Conservation (phyloP, 176 grass and related monocot species). For the Cenchrus americanus region DNA sequence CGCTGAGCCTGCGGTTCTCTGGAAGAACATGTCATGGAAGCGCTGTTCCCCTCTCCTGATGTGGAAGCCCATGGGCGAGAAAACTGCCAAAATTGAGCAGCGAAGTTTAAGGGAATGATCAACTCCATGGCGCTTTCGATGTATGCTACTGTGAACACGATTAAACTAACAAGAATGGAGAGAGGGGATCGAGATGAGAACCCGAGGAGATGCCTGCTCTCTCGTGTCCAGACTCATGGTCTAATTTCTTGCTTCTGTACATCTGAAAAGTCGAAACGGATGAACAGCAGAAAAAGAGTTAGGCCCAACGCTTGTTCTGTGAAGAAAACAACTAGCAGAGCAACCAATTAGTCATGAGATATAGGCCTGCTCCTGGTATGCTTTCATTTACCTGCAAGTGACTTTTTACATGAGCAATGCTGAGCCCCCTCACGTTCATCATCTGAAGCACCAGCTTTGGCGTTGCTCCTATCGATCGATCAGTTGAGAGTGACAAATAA, state of each 20-base stretch:
- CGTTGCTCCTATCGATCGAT: constrained; percentile 71
- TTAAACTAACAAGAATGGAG: background rate
- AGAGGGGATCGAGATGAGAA: constrained; percentile 28
- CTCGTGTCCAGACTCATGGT: constrained; percentile 70
- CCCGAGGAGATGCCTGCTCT: constrained; percentile 59
- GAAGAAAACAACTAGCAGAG: constrained; percentile 34
- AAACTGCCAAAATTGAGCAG: constrained; percentile 51
- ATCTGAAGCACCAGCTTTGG: constrained; percentile 99
- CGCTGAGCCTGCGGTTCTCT: constrained; percentile 45
- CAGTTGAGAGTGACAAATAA: background rate
- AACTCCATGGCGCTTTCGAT: constrained; percentile 27
- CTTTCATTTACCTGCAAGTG: constrained; percentile 98
- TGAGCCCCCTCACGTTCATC: constrained; percentile 99
- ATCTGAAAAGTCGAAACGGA: constrained; percentile 66
- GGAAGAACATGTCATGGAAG: constrained; percentile 79
- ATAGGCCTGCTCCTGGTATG: constrained; percentile 36
- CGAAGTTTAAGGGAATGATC: constrained; percentile 21
- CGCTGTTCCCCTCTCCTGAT: constrained; percentile 71
- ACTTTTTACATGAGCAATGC: constrained; percentile 99
- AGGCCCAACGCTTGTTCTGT: constrained; percentile 40
- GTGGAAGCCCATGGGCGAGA: constrained; percentile 88
- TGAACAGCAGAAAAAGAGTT: constrained; percentile 36
- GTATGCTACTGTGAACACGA: background rate
- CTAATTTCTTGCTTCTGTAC: constrained; percentile 98
- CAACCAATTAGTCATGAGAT: constrained; percentile 50